These are phyloP conservation scores for Phoma sp. DNA, from an alignment of 2,329 filamentous ascomycete genomes.

Conservation along the genomic window DNA sequence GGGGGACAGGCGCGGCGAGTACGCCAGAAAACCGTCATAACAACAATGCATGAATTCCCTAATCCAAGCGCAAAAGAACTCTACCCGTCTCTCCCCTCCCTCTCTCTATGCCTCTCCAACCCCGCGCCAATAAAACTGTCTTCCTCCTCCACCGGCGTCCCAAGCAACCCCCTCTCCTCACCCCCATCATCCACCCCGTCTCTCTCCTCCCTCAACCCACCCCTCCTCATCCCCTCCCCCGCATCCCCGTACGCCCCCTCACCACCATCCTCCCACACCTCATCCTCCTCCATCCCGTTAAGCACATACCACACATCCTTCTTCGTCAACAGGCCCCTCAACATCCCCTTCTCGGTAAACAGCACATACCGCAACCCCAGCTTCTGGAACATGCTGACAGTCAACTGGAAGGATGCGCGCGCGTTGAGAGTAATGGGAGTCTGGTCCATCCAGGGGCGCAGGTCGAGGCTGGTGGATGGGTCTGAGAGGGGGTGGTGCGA, in stretches of 20 bases:
- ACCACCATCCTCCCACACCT: constrained; percentile 30
- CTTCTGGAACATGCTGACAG: constrained; percentile 91
- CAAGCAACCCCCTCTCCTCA: constrained; percentile 50
- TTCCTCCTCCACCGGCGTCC: constrained; percentile 30
- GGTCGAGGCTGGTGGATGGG: constrained; percentile 77
- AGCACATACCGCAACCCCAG: constrained; percentile 89
- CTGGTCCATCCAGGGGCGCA: constrained; percentile 98
- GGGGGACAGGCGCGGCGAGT: background rate
- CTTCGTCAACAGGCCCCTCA: constrained; percentile 90
- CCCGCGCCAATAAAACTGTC: constrained; percentile 25
- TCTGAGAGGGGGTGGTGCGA: constrained; percentile 78
- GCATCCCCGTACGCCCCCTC: constrained; percentile 50
- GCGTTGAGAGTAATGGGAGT: constrained; percentile 90
- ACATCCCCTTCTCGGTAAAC: constrained; percentile 78
- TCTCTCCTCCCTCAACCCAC: constrained; percentile 44
- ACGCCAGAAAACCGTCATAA: background rate
- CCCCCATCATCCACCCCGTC: constrained; percentile 34
- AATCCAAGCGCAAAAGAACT: no score
- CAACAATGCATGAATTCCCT: background rate
- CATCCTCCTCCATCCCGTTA: constrained; percentile 60
- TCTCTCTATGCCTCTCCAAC: background rate
- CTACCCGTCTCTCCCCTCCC: background rate
- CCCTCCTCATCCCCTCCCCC: constrained; percentile 45
- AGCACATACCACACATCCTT: constrained; percentile 97
- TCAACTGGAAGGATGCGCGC: constrained; percentile 78